Base-by-base conservation (phyloP, 257 asterid genomes). In the Rauvolfia tetraphylla region DNA sequence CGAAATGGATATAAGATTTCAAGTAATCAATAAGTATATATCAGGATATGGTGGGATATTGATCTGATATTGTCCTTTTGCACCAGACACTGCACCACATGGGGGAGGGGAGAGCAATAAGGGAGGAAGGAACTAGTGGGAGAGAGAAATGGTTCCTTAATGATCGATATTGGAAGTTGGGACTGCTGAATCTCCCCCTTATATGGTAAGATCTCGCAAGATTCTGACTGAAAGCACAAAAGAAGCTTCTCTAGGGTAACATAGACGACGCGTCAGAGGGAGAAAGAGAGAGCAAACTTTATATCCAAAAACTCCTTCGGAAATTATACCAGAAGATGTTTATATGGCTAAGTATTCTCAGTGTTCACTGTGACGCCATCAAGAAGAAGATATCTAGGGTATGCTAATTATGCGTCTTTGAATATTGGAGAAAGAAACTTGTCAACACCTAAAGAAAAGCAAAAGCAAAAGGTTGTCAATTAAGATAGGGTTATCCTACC, bases 401-500 rank as follows among this genome's bases (percentile, higher is more conserved):
- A 54, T 38, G 31, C 58, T 27, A 62, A 41, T 69, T 27, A 46
- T 71, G 27, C 39, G 0, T 51, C 42, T 71, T 29, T 71, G 23
- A 14, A 31, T 71, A 31, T 71, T 4, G 42, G 75, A 69, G 29
- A 73, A 68, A 73, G 68, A 57, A 75, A 65, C 56, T 69, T 53
- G 25, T 71, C 29, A 7, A 31, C 11, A 3, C 15, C 25, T 53
- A 39, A 27, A 22, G 20, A 53, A 41, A 63, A 31, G 12, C 15
- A 56, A n/a, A 1, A 7, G 39, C 3, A 36, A 17, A 80, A 58
- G 36, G 54, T 51, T 34, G 42, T 20, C 39, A 69, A 33, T 69
- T 36, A 38, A 54, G 74, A 80, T 81, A 66, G 73, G 29, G 39
- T 14, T 58, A 51, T 63, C 13, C 59, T 90, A 90, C 96, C 95